phyloP scores from a whole-genome alignment of 352 stramenopile species.

The Pythium chondricola region DNA sequence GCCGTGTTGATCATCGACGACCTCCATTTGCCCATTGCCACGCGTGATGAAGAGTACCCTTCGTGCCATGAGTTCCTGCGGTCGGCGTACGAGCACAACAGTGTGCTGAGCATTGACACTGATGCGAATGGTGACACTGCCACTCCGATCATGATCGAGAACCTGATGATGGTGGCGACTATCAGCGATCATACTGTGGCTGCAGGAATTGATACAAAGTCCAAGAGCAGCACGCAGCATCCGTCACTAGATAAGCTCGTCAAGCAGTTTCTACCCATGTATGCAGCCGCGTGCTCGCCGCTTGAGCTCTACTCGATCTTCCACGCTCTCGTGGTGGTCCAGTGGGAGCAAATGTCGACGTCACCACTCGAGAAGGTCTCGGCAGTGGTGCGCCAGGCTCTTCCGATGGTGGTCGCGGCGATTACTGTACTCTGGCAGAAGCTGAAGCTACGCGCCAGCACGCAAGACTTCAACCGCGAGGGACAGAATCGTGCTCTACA shows the following conservation, averaged over 20 bases:
- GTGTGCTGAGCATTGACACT: conserved; percentile 6
- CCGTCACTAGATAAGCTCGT: conserved; percentile 16
- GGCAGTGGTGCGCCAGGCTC: not conserved
- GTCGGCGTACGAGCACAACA: conserved; percentile 14
- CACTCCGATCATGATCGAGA: conserved; percentile 14
- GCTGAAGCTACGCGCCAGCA: conserved; percentile 12
- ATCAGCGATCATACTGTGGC: too few relatives aligned
- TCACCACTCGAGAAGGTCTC: conserved; percentile 13
- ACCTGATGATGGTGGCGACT: conserved; percentile 26
- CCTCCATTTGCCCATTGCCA: conserved; percentile 23
- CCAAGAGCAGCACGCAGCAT: conserved; percentile 4
- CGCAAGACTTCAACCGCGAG: not conserved
- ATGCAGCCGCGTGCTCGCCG: conserved; percentile 8
- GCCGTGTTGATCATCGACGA: conserved; percentile 32
- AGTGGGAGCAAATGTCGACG: conserved; percentile 13
- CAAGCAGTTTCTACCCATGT: conserved; percentile 19
- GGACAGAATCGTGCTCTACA: not conserved
- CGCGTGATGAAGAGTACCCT: conserved; percentile 16
- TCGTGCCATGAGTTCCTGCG: conserved; percentile 20
- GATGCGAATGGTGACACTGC: not conserved
- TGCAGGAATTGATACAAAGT: too few relatives aligned
- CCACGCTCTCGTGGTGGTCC: conserved; percentile 6
- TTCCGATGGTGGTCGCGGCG: conserved; percentile 16
- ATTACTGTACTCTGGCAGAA: conserved; percentile 53
- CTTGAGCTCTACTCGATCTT: conserved; percentile 21